phyloP scores from a whole-genome alignment of 495 filamentous ascomycete species.

The Pseudomonodictys pantanalensis region DNA sequence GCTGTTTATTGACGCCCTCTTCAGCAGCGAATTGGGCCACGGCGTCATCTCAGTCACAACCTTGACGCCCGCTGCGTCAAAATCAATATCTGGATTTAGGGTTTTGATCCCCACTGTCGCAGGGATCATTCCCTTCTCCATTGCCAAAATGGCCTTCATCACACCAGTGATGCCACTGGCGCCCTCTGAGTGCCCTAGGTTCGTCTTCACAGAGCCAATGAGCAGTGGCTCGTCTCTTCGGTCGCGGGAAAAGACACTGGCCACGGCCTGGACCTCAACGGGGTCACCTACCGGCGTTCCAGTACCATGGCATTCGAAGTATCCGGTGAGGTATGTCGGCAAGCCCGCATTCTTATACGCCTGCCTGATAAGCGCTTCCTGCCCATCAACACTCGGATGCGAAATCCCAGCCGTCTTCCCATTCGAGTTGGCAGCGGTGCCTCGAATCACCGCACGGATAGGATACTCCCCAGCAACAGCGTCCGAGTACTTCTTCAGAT shows the following conservation, averaged over 20 bases:
- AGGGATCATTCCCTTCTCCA: conserved; percentile 36
- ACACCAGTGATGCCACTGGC: conserved; percentile 35
- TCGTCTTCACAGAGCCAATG: conserved; percentile 38
- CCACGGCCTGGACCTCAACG: conserved; percentile 38
- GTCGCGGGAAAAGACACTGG: conserved; percentile 37
- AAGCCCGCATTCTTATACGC: conserved; percentile 35
- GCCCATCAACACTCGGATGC: conserved; percentile 6
- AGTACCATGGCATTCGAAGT: conserved; percentile 48
- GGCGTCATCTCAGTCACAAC: not conserved
- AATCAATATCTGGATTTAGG: conserved; percentile 26
- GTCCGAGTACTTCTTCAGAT: conserved; percentile 40
- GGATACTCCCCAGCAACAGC: conserved; percentile 42
- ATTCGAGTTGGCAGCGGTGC: conserved; percentile 41
- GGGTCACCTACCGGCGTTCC: conserved; percentile 44
- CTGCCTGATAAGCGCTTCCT: conserved; percentile 36
- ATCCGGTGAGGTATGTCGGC: conserved; percentile 34
- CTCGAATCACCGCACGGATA: conserved; percentile 45
- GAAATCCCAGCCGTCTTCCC: conserved; percentile 13
- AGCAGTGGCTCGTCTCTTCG: conserved; percentile 44
- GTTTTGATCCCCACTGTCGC: conserved; percentile 8
- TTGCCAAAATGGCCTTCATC: conserved; percentile 35
- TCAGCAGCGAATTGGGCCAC: too few relatives aligned
- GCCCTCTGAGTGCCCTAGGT: conserved; percentile 42
- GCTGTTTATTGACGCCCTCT: too few relatives aligned
- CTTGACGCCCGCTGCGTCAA: conserved; percentile 3